phyloP scores from a whole-genome alignment of 2,329 filamentous ascomycete genomes.

The Venturia asperata region DNA sequence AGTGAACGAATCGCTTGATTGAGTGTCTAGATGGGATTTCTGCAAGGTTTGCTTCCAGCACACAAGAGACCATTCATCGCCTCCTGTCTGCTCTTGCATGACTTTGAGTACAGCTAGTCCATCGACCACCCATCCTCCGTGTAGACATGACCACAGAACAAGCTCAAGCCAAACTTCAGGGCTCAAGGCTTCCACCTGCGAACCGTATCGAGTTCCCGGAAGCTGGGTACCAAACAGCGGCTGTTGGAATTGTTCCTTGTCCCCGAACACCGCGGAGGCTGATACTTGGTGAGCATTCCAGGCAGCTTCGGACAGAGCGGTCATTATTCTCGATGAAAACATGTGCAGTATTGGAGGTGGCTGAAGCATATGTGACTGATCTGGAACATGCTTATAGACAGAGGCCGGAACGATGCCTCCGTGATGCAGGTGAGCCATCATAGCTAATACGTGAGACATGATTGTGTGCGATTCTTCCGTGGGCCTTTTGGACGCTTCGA shows the following conservation, averaged over 20 bases:
- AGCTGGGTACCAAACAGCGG: neutral
- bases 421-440: constrained; percentile 44
- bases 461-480: constrained; percentile 25
- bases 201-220: constrained; percentile 28
- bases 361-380: constrained; percentile 32
- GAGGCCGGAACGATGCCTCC: constrained; percentile 40
- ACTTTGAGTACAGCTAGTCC: constrained; percentile 36
- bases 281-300: constrained; percentile 41
- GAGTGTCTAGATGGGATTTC: neutral
- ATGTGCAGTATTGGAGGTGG: constrained; percentile 44
- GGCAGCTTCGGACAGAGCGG: constrained; percentile 43
- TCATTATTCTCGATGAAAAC: constrained; percentile 42
- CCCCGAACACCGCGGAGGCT: constrained; percentile 26
- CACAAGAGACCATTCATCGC: constrained; percentile 29
- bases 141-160: constrained; percentile 45
- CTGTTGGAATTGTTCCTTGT: neutral
- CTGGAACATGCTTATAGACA: constrained; percentile 36
- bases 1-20: constrained; percentile 1
- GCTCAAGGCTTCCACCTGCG: constrained; percentile 34
- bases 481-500: constrained; percentile 29
- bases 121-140: constrained; percentile 41
- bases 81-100: constrained; percentile 24
- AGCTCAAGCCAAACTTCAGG: constrained; percentile 47
- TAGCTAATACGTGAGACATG: constrained; percentile 40
- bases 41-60: constrained; percentile 15